Evolutionary conservation across 345 rosid species (phyloP), one percentile per base, ranked within the genome.

Genomic region (Moringa oleifera): DNA sequence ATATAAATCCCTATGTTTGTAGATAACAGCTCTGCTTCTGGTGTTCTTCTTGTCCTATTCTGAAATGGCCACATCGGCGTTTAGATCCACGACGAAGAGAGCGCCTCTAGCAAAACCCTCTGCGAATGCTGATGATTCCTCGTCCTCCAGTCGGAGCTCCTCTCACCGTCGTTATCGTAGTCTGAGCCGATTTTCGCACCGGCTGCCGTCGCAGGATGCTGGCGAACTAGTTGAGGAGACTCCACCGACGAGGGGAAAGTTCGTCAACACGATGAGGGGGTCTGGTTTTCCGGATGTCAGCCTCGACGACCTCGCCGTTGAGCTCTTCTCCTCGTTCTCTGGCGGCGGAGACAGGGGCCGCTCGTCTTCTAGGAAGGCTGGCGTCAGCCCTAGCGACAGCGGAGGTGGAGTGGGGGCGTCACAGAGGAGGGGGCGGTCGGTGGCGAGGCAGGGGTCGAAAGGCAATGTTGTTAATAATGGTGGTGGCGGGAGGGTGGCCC

Each of bases 351-450:
- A 55, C 18, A 74, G 86, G 55, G 89, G 92, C 13, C 77, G 87
- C 73, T 79, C 85, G 36, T 70, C 60, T 53, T 62, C 67, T 1
- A 65, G 77, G 57, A 67, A 61, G 0, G 69, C 66, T 53, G 83
- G 75, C 37, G 75, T 72, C 75, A 58, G 71, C 61, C 21, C 62
- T 37, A 76, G 68, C n/a, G 60, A 28, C n/a, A 70, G 58, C 6
- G 63, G 64, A 0, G 61, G 58, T 2, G 71, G 69, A 50, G 78
- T 13, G 18, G 61, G 61, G 24, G 67, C 51, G 66, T 60, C 84
- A 53, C 84, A 76, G 71, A 80, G 94, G 71, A 86, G 97, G 47
- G 98, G 97, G 20, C 55, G 98, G 84, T 86, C 98, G 60, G 94
- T 83, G 1, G 79, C 94, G 58, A 93, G 98, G 85, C 83, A 70